Percentiles rank a stretch among this genome's conserved stretches.
Conservation (phyloP, 2,329 filamentous ascomycete species). For the Xylaria sp. region DNA sequence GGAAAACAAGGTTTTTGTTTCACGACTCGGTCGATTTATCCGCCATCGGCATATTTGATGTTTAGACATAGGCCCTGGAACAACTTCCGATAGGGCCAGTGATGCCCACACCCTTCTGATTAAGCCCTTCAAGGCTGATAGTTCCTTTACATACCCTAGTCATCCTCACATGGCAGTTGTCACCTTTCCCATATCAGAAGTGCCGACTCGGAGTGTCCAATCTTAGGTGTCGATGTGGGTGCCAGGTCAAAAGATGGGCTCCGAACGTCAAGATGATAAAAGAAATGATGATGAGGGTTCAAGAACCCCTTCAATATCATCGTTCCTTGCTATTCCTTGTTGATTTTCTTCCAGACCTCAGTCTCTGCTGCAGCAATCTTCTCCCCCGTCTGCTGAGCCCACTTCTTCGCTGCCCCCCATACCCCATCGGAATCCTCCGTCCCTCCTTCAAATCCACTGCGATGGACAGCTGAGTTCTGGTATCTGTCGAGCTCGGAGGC, state of each 20-base stretch:
- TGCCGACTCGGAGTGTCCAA: slow-evolving; percentile 7
- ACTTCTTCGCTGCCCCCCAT: slow-evolving; percentile 61
- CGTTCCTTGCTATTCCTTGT: slow-evolving; percentile 61
- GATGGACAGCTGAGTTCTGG: slow-evolving; percentile 47
- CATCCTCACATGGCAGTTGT: slow-evolving; percentile 8
- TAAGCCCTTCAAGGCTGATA: neutral
- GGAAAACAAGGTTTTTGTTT: neutral
- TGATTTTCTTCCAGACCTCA: slow-evolving; percentile 66
- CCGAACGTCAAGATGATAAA: neutral
- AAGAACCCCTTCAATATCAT: slow-evolving; percentile 11
- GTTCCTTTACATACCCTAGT: neutral
- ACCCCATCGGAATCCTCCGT: slow-evolving; percentile 44
- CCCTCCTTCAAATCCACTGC: slow-evolving; percentile 35
- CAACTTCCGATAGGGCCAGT: neutral
- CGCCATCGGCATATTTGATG: slow-evolving; percentile 13
- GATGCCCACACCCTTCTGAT: neutral
- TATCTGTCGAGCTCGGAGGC: slow-evolving; percentile 55
- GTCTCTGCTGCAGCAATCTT: slow-evolving; percentile 61
- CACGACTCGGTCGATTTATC: slow-evolving; percentile 8
- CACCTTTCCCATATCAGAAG: slow-evolving; percentile 21
- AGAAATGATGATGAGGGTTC: slow-evolving; percentile 2
- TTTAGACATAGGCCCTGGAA: slow-evolving; percentile 7
- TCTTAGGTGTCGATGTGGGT: neutral
- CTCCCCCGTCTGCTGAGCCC: slow-evolving; percentile 59
- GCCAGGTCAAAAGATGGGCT: neutral